Base-by-base conservation (phyloP, 495 filamentous ascomycete species). In the Articulospora tetracladia region DNA sequence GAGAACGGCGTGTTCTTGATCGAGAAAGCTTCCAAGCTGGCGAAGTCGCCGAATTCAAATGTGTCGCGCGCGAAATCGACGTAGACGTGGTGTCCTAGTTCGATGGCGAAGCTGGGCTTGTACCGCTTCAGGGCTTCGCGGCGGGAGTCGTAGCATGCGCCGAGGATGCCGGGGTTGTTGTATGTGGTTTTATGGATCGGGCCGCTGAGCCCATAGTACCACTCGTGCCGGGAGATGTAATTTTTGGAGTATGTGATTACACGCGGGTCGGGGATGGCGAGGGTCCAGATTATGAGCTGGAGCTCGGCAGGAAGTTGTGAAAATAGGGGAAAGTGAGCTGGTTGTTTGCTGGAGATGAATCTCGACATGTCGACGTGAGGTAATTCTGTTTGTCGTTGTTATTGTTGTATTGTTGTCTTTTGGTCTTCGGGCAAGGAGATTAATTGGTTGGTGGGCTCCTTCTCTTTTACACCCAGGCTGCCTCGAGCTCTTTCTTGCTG, bases 101-200 rank as follows among this genome's bases (percentile, higher is more conserved):
- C 51, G 13, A 54, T 15, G 10, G 6, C 10, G 1, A 54, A 54
- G n/a, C 26, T 28, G 13, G 13, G 2, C 19, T 19, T 34, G 27
- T 39, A 54, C 3, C 28, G 51, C 34, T 54, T 54, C 27, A 54
- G 26, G 0, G 51, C 51, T 36, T 54, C 51, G 20, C 2, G 20
- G 8, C 51, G 51, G 10, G 51, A 54, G 15, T 54, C 51, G 28
- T 54, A 54, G 19, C 51, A 54, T 1, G 51, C 51, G 27, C 34
- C 27, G 1, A 54, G 22, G 7, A 54, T 54, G 1, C 51, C 51
- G 27, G 51, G 51, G 13, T 26, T 11, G 26, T 32, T 1, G 51
- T 23, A 2, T 13, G 17, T 19, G 24, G 15, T 20, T 11, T 8
- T 4, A 19, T 32, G 8, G 50, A 30, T 7, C 2, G 47, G 20